phyloP scores from a whole-genome alignment of 345 rosid genomes.

The Mallotus nudiflorus region DNA sequence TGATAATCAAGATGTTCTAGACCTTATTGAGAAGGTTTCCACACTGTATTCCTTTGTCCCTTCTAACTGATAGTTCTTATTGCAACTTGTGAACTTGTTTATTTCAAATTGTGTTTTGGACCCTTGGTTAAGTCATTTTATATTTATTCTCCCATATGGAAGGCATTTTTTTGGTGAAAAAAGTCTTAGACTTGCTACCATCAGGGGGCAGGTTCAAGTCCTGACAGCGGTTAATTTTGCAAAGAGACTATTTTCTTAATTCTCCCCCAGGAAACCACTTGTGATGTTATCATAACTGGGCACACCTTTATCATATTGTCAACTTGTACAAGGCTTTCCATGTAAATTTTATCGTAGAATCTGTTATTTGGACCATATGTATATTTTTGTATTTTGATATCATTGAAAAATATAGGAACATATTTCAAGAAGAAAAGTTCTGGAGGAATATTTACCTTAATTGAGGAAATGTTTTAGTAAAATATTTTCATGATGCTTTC shows the following conservation, averaged over 20 bases:
- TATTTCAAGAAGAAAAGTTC: no score
- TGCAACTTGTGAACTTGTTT: background rate
- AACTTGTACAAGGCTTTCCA: background rate
- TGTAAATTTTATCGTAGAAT: background rate
- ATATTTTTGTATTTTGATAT: background rate
- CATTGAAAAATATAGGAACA: background rate
- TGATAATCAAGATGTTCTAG: conserved; percentile 88
- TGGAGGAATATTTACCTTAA: no score
- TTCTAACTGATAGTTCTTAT: background rate
- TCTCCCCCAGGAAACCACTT: background rate
- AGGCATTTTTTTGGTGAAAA: background rate
- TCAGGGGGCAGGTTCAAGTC: background rate
- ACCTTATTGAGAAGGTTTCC: conserved; percentile 86
- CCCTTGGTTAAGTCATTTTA: background rate
- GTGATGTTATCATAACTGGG: background rate
- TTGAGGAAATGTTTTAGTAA: no score
- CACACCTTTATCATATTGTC: background rate
- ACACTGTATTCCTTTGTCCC: conserved; percentile 9
- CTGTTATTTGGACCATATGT: background rate
- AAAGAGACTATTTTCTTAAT: background rate
- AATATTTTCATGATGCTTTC: no score
- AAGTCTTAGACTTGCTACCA: background rate
- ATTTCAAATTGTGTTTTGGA: background rate
- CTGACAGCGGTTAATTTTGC: background rate
- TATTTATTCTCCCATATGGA: no score